Evolutionary conservation across 805 yeast genomes (phyloP).

Genomic region (Maudiozyma saulgeensis): DNA sequence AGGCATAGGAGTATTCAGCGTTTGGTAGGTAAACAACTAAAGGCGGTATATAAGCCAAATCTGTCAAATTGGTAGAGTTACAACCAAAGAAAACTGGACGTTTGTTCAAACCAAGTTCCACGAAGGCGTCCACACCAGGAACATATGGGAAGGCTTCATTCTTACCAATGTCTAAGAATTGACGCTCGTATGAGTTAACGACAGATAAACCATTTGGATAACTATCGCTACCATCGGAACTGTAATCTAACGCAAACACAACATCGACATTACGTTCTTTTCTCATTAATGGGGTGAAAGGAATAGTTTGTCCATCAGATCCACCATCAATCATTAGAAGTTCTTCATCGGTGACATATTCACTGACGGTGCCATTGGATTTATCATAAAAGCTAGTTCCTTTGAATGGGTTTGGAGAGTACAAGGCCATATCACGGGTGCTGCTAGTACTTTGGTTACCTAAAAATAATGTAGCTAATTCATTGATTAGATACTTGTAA

Average conservation of each 20-base stretch:
- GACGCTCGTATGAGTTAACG: constrained; percentile 46
- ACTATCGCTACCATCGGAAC: constrained; percentile 48
- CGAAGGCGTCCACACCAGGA: constrained; percentile 56
- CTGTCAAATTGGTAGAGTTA: constrained; percentile 51
- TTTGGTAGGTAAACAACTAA: constrained; percentile 69
- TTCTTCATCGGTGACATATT: constrained; percentile 33
- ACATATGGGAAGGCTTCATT: constrained; percentile 69
- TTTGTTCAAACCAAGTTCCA: constrained; percentile 49
- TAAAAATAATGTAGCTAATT: constrained; percentile 36
- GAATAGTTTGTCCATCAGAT: constrained; percentile 54
- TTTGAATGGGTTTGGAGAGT: constrained; percentile 62
- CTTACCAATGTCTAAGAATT: constrained; percentile 43
- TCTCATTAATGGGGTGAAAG: constrained; percentile 51
- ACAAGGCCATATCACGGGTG: constrained; percentile 54
- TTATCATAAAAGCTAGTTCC: constrained; percentile 27
- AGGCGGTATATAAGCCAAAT: constrained; percentile 51
- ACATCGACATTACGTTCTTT: constrained; percentile 51
- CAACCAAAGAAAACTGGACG: constrained; percentile 81
- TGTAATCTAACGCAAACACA: constrained; percentile 54
- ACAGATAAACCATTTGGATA: constrained; percentile 68
- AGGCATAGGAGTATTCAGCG: constrained; percentile 49
- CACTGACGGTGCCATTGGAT: constrained; percentile 23
- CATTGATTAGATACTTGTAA: constrained; percentile 32
- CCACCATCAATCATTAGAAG: constrained; percentile 63
- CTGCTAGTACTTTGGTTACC: constrained; percentile 38